Evolutionary conservation across 495 filamentous ascomycete species (phyloP).

Genomic region (Xylaria nigripes): DNA sequence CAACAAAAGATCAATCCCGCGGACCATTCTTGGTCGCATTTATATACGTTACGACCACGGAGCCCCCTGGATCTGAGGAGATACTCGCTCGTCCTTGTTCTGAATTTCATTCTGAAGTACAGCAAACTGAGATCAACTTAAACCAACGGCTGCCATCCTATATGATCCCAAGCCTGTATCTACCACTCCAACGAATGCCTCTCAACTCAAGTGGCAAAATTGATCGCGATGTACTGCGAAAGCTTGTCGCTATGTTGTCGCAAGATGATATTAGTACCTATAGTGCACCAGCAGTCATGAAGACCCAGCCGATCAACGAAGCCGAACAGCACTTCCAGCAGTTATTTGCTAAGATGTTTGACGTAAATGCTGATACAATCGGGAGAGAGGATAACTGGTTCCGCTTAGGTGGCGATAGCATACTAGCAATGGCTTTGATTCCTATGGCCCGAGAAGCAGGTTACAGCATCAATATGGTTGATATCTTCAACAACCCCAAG

Average conservation of each 20-base stretch:
- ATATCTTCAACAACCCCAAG: not conserved
- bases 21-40: conserved; percentile 1
- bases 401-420: conserved; percentile 52
- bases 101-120: not conserved
- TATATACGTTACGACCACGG: not conserved
- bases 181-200: conserved; percentile 35
- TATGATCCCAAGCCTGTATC: conserved; percentile 50
- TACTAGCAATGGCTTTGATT: conserved; percentile 52
- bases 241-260: not conserved
- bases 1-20: not conserved
- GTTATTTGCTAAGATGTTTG: not conserved
- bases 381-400: conserved; percentile 44
- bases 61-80: not conserved
- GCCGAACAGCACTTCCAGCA: conserved; percentile 5
- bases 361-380: conserved; percentile 23
- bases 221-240: conserved; percentile 26
- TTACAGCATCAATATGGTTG: not conserved
- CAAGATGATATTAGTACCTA: not conserved
- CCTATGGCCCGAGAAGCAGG: conserved; percentile 30
- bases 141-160: conserved; percentile 21
- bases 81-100: not conserved
- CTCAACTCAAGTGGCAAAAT: not conserved
- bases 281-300: not conserved
- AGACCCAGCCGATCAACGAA: not conserved
- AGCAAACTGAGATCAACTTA: not conserved